Percentiles rank a stretch among this genome's conserved stretches.
Conservation (phyloP, 257 asterid species). For the Linderniella brevidens region DNA sequence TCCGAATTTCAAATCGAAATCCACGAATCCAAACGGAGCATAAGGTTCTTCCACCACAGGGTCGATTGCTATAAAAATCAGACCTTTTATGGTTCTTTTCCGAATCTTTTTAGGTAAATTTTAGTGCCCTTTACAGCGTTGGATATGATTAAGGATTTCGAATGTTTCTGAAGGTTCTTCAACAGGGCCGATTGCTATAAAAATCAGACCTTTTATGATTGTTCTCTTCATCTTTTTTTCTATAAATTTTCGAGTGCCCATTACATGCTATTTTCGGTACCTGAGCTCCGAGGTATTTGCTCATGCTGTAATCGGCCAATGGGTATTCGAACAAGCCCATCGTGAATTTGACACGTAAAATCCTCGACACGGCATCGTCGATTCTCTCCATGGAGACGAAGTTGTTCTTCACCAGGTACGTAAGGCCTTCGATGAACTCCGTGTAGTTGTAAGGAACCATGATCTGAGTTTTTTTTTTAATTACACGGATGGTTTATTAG, state of each 20-base stretch:
- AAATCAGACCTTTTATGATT: too few relatives aligned
- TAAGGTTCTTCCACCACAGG: too few relatives aligned
- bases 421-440: slow-evolving; percentile 27
- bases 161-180: too few relatives aligned
- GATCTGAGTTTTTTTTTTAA: slow-evolving; percentile 21
- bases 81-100: too few relatives aligned
- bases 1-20: too few relatives aligned
- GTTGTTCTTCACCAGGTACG: slow-evolving; percentile 17
- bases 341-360: slow-evolving; percentile 29
- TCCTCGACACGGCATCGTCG: slow-evolving; percentile 34
- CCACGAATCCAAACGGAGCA: too few relatives aligned
- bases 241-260: background rate
- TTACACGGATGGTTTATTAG: background rate
- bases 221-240: background rate
- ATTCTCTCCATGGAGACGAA: slow-evolving; percentile 18
- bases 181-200: too few relatives aligned
- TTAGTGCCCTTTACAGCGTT: background rate
- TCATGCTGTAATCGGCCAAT: slow-evolving; percentile 22
- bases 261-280: slow-evolving; percentile 5
- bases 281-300: slow-evolving; percentile 21
- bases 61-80: too few relatives aligned
- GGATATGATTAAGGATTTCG: too few relatives aligned
- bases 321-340: slow-evolving; percentile 36
- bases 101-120: background rate
- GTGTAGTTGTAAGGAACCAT: slow-evolving; percentile 29